phyloP scores from a whole-genome alignment of 192 early-diverging fungal genomes.

The Rhizophagus sp. region DNA sequence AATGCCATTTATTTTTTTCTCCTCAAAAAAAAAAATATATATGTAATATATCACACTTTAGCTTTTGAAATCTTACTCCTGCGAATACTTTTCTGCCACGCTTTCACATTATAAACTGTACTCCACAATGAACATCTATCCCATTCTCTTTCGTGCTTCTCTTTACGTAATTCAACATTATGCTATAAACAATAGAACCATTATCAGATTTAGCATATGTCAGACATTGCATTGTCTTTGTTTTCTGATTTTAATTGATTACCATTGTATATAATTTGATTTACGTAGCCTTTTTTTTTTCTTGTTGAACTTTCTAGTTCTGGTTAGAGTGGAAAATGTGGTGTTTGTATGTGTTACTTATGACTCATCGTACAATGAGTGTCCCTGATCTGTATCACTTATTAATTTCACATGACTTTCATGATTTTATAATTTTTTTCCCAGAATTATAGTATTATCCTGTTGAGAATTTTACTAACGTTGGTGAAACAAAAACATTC shows the following conservation, averaged over 20 bases:
- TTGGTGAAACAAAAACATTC: not conserved
- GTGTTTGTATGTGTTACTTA: not conserved
- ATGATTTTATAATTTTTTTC: not conserved
- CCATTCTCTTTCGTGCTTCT: not conserved
- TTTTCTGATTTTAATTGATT: not conserved
- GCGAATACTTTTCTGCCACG: not conserved
- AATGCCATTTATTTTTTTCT: not conserved
- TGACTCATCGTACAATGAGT: not conserved
- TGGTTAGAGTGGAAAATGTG: too few species aligned
- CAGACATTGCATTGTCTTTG: conserved; percentile 12
- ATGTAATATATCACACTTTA: not conserved
- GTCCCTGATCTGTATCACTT: not conserved
- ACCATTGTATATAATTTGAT: not conserved
- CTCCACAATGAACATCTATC: not conserved
- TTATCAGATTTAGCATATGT: conserved; percentile 21
- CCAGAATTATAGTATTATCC: not conserved
- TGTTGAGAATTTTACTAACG: not conserved
- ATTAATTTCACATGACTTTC: not conserved
- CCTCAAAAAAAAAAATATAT: not conserved
- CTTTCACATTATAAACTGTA: not conserved
- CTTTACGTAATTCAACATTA: not conserved
- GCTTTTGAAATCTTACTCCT: not conserved
- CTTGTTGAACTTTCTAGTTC: not conserved
- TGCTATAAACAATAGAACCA: not conserved
- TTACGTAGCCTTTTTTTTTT: not conserved